Percentiles rank a stretch among this genome's conserved stretches.
Conservation (phyloP, 129 eudicot genomes). For the Saussurea involucrata region DNA sequence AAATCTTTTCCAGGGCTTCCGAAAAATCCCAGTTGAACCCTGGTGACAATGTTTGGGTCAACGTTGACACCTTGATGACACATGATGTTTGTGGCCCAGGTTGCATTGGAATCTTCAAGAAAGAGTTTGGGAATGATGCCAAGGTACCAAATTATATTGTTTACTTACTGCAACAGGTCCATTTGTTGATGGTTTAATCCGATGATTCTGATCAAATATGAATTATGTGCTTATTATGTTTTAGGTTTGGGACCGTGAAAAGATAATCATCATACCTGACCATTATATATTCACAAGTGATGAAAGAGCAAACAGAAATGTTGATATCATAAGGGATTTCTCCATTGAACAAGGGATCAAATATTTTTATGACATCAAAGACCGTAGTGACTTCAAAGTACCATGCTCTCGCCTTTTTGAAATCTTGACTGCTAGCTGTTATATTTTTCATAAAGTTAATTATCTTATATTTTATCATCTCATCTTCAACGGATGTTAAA, state of each 20-base stretch:
- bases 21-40: conserved; percentile 67
- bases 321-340: conserved; percentile 84
- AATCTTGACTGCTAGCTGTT: not conserved
- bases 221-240: conserved; percentile 12
- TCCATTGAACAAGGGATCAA: conserved; percentile 80
- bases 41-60: conserved; percentile 91
- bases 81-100: conserved; percentile 98
- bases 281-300: conserved; percentile 91
- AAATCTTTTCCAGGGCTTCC: conserved; percentile 73
- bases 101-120: conserved; percentile 71
- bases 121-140: conserved; percentile 82
- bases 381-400: conserved; percentile 86
- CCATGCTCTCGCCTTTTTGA: not conserved
- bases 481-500: conserved; percentile 1
- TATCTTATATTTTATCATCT: not conserved
- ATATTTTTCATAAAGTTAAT: not conserved
- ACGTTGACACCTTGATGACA: conserved; percentile 85
- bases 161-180: not conserved
- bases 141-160: conserved; percentile 46
- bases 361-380: conserved; percentile 91
- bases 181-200: not conserved
- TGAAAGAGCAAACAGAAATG: conserved; percentile 91
- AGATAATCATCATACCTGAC: conserved; percentile 87
- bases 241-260: conserved; percentile 98
- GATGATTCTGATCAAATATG: not conserved